Base-by-base conservation (phyloP, 768 basidiomycete species). In the Leccinum barrowsii region DNA sequence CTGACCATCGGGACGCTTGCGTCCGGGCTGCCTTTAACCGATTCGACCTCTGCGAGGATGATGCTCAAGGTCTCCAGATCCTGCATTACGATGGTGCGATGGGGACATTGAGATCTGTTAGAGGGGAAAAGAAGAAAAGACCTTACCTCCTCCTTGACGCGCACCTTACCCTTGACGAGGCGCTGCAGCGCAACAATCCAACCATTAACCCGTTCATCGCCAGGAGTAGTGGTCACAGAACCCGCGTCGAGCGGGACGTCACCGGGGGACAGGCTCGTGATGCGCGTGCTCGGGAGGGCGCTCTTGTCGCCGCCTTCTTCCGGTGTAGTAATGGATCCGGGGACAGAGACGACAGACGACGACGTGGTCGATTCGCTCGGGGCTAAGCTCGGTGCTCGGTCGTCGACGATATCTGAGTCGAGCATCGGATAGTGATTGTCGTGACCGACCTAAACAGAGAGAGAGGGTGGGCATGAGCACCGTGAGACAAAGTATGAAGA, bases 21-120 rank as follows among this genome's bases (percentile, higher is more conserved):
- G 32, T 64, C 57, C 12, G 67, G 50, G 17, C 22, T 30, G 4
- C 52, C 60, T 37, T 61, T 69, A 12, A 59, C 42, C 7, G 71
- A 72, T 35, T 74, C 72, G 50, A 72, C 67, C 52, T 74, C 67
- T 4, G 70, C 70, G 22, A 72, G 63, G 28, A 63, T 46, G 54
- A 69, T 55, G 50, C 72, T 72, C 55, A 74, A 34, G 15, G 52
- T 49, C 26, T 72, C 66, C 12, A 72, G 58, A 19, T 59, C 67
- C 71, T 47, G 22, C 7, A 47, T 74, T 42, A 10, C n/a, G 8
- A 42, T n/a, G 37, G n/a, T 42, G 40, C 17, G 17, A 40, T 42
- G n/a, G 40, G 40, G n/a, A 4, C 40, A 42, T 42, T 42, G 3
- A n/a, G 3, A 42, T 42, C 40, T 5, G 4, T n/a, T n/a, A 4